A percentile compares a stretch with the other conserved stretches of the same genome.
phyloP scores from a whole-genome alignment of 1,284 basidiomycete species.

The Cryptococcus sp. region DNA sequence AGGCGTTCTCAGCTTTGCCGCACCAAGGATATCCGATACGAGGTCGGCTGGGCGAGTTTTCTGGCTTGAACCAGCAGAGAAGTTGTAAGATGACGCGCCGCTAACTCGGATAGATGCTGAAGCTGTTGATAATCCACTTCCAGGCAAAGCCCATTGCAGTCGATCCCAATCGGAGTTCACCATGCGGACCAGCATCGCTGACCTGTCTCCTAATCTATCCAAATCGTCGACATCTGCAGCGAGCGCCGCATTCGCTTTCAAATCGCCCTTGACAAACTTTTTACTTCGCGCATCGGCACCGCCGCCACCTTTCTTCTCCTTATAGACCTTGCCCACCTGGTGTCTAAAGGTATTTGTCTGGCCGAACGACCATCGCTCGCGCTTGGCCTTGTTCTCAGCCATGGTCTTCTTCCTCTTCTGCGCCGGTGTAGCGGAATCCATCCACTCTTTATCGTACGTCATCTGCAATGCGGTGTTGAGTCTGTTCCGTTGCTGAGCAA shows the following conservation, averaged over 20 bases:
- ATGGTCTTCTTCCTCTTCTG: conserved; percentile 14
- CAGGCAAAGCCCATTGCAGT: conserved; percentile 16
- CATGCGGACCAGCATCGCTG: conserved; percentile 41
- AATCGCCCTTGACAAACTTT: conserved; percentile 11
- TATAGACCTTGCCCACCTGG: conserved; percentile 1
- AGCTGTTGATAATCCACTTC: too few species aligned
- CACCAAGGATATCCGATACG: conserved; percentile 8
- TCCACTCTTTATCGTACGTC: conserved; percentile 8
- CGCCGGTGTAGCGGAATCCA: conserved; percentile 4
- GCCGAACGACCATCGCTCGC: conserved; percentile 4
- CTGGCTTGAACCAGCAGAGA: not conserved
- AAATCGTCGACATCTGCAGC: conserved; percentile 1
- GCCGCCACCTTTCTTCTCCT: not conserved
- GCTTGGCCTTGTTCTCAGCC: conserved; percentile 13
- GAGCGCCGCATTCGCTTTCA: not conserved
- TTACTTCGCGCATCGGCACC: conserved; percentile 10
- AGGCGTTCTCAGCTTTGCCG: conserved; percentile 4
- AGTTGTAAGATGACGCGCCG: too few species aligned
- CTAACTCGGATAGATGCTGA: too few species aligned
- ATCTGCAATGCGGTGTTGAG: conserved; percentile 20
- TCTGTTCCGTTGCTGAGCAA: conserved; percentile 8
- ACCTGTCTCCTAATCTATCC: conserved; percentile 13
- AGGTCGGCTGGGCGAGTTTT: conserved; percentile 8
- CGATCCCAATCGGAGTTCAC: conserved; percentile 34
- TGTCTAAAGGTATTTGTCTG: not conserved